Evolutionary conservation across 768 basidiomycete genomes (phyloP).

Genomic region (Panaeolus papilionaceus): DNA sequence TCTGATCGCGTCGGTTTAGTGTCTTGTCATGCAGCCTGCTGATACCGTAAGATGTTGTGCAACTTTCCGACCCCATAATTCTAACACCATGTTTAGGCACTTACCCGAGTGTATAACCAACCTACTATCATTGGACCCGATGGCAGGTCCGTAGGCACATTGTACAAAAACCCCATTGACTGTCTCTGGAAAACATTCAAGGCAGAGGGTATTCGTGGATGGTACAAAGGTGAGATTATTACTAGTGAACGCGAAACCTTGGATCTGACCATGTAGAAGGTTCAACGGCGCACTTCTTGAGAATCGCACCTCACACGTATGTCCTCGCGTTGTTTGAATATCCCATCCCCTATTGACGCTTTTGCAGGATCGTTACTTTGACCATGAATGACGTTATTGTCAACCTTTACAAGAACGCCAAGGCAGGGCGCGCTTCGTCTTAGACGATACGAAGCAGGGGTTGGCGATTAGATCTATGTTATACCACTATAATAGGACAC

Average conservation of each 20-base stretch:
- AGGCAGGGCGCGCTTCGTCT: neutral
- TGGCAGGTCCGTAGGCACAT: constrained; percentile 72
- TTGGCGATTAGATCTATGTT: constrained; percentile 43
- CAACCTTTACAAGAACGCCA: constrained; percentile 62
- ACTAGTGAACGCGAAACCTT: constrained; percentile 15
- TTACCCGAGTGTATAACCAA: constrained; percentile 98
- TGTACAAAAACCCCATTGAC: constrained; percentile 93
- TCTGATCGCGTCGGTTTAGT: constrained; percentile 46
- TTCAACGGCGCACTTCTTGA: constrained; percentile 90
- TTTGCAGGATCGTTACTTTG: constrained; percentile 81
- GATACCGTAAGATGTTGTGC: constrained; percentile 62
- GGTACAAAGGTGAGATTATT: constrained; percentile 84
- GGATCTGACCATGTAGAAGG: constrained; percentile 49
- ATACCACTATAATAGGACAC: constrained; percentile 41
- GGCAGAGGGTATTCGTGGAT: constrained; percentile 88
- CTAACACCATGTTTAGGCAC: constrained; percentile 49
- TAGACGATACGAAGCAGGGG: constrained; percentile 20
- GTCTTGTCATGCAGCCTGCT: constrained; percentile 93
- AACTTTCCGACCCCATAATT: neutral
- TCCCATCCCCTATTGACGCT: constrained; percentile 14
- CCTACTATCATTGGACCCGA: constrained; percentile 75
- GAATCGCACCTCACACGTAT: constrained; percentile 93
- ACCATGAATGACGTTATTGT: constrained; percentile 86
- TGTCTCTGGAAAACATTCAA: constrained; percentile 96
- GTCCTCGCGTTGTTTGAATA: constrained; percentile 28